Base-by-base conservation (phyloP, 306 rosid genomes). In the Corylus americana region DNA sequence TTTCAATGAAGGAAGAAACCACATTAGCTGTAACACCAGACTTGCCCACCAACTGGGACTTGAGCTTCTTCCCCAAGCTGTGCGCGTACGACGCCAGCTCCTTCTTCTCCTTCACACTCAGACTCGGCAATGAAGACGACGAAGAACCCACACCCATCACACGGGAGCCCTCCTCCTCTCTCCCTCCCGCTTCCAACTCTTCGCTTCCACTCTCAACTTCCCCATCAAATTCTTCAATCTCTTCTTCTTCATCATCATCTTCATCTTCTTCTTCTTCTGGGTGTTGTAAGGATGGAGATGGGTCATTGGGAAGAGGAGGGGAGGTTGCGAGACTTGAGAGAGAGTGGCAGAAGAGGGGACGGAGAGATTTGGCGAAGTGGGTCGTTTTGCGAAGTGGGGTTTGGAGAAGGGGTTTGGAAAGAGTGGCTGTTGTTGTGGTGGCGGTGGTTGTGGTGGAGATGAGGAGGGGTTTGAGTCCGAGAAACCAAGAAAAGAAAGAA, bases 31-130 rank as follows among this genome's bases (percentile, higher is more conserved):
- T 95, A 47, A 95, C 91, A 64, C 98, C 98, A 59, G 93, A 88
- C 70, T 92, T 95, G 0, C 98, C 98, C 74, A 95, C 98, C 88
- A 89, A 82, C 78, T 95, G 98, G n/a, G 87, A 82, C 81, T 92
- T 95, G 20, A 95, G 91, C 86, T 92, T 95, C 80, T 88, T 88
- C 81, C 98, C 98, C 89, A 95, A 86, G 79, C 98, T 87, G 64
- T 88, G 87, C 11, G 98, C 98, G 77, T 82, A 90, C 7, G 98
- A 95, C 2, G 92, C 89, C 71, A 92, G 87, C 75, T 95, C 97
- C 78, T 95, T 91, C 91, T 84, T 92, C 85, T 95, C 98, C 77
- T 90, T 95, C 80, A 95, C 87, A 8, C 83, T 86, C 6, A 92
- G 86, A 66, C 61, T 87, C 64, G 93, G 98, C 27, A 86, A 75